Conservation (phyloP, 192 early-diverging fungal genomes). For the Rhizophagus prolifer region DNA sequence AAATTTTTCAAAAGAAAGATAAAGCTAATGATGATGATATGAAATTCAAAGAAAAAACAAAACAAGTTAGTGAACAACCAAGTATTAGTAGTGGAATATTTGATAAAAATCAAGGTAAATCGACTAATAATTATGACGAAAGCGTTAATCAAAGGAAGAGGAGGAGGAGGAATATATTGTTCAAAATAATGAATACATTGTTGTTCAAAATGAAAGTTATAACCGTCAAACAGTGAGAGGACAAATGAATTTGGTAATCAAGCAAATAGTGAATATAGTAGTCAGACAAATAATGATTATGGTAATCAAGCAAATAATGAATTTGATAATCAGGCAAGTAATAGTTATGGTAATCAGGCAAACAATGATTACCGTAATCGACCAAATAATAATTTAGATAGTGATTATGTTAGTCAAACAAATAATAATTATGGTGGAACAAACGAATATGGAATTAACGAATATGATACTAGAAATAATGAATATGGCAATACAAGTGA, state of each 20-base stretch:
- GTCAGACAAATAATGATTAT: background rate
- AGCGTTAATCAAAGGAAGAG: conserved; percentile 1
- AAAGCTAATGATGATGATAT: background rate
- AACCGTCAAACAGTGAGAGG: background rate
- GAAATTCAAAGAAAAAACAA: conserved; percentile 5
- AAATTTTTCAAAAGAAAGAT: background rate
- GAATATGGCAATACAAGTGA: background rate
- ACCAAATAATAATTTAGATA: background rate
- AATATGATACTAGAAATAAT: background rate
- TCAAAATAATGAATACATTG: conserved; percentile 4
- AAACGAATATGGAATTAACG: background rate
- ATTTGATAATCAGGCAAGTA: background rate
- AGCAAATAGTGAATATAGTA: background rate
- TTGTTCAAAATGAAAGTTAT: background rate
- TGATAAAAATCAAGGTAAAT: background rate
- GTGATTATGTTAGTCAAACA: background rate
- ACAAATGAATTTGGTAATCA: background rate
- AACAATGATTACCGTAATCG: background rate
- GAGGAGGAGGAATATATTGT: conserved; percentile 4
- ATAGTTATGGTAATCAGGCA: background rate
- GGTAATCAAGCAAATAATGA: background rate
- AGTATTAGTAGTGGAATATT: background rate
- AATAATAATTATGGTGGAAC: background rate
- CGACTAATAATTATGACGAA: conserved; percentile 1
- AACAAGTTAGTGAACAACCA: conserved; percentile 18